Base-by-base conservation (phyloP, 306 rosid species). In the Begonia masoniana region DNA sequence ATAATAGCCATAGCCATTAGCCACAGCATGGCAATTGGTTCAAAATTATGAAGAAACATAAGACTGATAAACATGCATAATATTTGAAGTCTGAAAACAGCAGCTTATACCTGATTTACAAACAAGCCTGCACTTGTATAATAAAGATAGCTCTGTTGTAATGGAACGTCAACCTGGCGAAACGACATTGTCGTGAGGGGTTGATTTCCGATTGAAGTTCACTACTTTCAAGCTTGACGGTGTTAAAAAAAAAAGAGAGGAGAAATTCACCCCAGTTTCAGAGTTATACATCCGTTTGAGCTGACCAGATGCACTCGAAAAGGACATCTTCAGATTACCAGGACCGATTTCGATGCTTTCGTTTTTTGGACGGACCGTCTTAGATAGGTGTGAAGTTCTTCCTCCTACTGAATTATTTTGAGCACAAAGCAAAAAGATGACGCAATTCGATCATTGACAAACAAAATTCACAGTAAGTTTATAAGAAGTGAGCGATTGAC, bases 71-170 rank as follows among this genome's bases (percentile, higher is more conserved):
- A 45, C 95, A 88, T 80, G 89, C 45, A 5, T 0, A 64, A 63
- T 54, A 9, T 0, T 0, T 15, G 15, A 51, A 31, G 39, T 31
- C 39, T 31, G 39, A 31, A 31, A 31, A 31, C 39, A 31, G 39
- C 7, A 31, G 39, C 39, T 31, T 31, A 31, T 31, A 31, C 39
- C 39, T 31, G 39, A 7, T 7, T 31, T 31, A 31, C 39, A 1
- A 6, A 31, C 39, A 31, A 5, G 8, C 39, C 39, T 31, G 39
- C 39, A 17, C 65, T 69, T 3, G 17, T 3, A 72, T 88, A 88
- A 86, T 84, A 85, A 57, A 85, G 85, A 68, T 76, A 82, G 76
- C 81, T 82, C 66, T 89, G 95, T 45, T 85, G 95, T 69, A 85
- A 60, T 42, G 95, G 95, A 47, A 89, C 67, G 74, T 82, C 76